Conservation (phyloP, 306 rosid species). For the Citrullus colocynthis region DNA sequence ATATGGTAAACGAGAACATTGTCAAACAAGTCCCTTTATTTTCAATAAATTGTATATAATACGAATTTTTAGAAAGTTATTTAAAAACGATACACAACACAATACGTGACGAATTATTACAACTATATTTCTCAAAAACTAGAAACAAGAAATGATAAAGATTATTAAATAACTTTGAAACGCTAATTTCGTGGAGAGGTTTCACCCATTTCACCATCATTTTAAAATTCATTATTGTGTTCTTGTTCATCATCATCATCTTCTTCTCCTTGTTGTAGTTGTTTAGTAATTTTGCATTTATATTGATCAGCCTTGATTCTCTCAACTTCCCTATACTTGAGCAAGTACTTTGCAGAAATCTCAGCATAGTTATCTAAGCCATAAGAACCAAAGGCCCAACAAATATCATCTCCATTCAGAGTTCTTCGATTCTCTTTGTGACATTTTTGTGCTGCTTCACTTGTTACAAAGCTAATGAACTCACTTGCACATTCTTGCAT, state of each 20-base stretch:
- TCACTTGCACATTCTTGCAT: conserved; percentile 34
- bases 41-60: too few relatives aligned
- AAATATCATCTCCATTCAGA: conserved; percentile 73
- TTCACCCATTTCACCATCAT: not conserved
- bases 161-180: too few relatives aligned
- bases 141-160: too few relatives aligned
- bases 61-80: too few relatives aligned
- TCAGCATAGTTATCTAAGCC: conserved; percentile 87
- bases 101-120: too few relatives aligned
- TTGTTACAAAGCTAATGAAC: conserved; percentile 79
- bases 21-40: too few relatives aligned
- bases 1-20: too few relatives aligned
- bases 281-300: not conserved
- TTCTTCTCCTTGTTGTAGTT: not conserved
- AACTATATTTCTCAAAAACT: too few relatives aligned
- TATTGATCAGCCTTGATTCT: not conserved
- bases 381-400: conserved; percentile 83
- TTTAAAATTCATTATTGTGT: not conserved
- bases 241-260: too few relatives aligned
- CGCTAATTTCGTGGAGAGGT: not conserved
- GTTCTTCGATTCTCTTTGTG: conserved; percentile 82
- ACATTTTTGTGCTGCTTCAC: conserved; percentile 74
- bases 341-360: conserved; percentile 53
- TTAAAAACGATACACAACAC: too few relatives aligned
- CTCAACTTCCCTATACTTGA: conserved; percentile 4